Percentiles rank a stretch among this genome's conserved stretches.
Evolutionary conservation across 2,329 filamentous ascomycete genomes (phyloP).

Genomic region (Didymella lethalis): DNA sequence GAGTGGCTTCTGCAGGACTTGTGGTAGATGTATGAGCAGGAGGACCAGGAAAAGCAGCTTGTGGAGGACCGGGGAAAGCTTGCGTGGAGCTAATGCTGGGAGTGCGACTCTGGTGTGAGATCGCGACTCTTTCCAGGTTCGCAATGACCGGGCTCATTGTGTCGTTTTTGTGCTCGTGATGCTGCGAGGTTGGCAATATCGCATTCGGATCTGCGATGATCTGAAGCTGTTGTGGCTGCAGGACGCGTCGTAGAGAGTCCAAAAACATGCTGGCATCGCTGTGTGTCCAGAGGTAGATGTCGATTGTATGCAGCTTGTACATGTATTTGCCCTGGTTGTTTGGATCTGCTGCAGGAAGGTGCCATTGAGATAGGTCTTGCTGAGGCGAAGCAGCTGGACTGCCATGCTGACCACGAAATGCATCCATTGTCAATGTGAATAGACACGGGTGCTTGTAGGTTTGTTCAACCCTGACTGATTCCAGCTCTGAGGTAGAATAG

Average conservation of each 20-base stretch:
- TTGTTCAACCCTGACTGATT: conserved; percentile 70
- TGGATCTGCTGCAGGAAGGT: conserved; percentile 75
- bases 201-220: conserved; percentile 50
- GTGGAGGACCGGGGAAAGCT: conserved; percentile 50
- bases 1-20: conserved; percentile 40
- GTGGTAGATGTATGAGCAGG: conserved; percentile 43
- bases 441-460: conserved; percentile 77
- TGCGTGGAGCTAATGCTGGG: conserved; percentile 50
- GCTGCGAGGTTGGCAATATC: conserved; percentile 39
- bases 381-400: conserved; percentile 51
- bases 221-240: conserved; percentile 64
- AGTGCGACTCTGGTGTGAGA: conserved; percentile 60
- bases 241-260: conserved; percentile 70
- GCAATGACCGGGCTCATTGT: conserved; percentile 75
- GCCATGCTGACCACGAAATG: conserved; percentile 41
- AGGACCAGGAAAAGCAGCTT: conserved; percentile 45
- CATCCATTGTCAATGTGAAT: conserved; percentile 71
- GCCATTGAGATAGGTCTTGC: conserved; percentile 69
- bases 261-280: conserved; percentile 75
- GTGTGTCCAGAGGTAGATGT: conserved; percentile 82
- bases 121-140: conserved; percentile 74
- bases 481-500: conserved; percentile 63
- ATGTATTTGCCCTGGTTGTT: conserved; percentile 79
- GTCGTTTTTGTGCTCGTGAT: conserved; percentile 55
- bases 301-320: conserved; percentile 77